Base-by-base conservation (phyloP, 2,329 filamentous ascomycete species). In the Dothiorella sarmentorum region DNA sequence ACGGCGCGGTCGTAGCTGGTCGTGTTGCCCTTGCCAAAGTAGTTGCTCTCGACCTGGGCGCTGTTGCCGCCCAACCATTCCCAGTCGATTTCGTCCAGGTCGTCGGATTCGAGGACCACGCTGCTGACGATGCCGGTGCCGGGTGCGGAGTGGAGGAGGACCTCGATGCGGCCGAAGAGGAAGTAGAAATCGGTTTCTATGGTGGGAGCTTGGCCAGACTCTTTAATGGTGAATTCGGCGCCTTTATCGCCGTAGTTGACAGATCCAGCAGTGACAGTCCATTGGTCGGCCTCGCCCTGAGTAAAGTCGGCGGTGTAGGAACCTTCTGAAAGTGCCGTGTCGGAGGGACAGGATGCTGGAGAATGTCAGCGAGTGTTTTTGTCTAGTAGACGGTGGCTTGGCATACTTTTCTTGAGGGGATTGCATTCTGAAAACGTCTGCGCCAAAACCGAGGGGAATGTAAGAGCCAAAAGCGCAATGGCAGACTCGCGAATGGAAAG, bases 41-140 rank as follows among this genome's bases (percentile, higher is more conserved):
- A 91, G 76, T 91, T 91, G 62, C 82, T 86, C 65, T 87, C 79
- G 11, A 81, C 86, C 40, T 78, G 72, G 5, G 79, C 82, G 49
- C 74, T 72, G 68, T 89, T 86, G 60, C 80, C 80, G 43, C 88
- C 88, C 59, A 89, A 78, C 64, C 88, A 86, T 69, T 91, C 88
- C 56, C 88, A 91, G 68, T 94, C 90, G 45, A 94, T 85, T 73
- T 93, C 89, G 69, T 94, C 90, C 10, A 91, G 80, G 64, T 90
- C 87, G 64, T 92, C 87, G 58, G 87, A 91, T 62, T 91, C 79
- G 73, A 90, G 80, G 71, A 93, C 90, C 67, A 92, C 85, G 63
- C 87, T 80, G 70, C 85, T 89, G 66, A 94, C 83, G 61, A 94
- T 85, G 51, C 90, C 90, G 6, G 74, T 76, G 10, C 90, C 90